Evolutionary conservation across 2,329 filamentous ascomycete species (phyloP), one percentile per base, ranked within the genome.

Genomic region (Lithohypha guttulata): DNA sequence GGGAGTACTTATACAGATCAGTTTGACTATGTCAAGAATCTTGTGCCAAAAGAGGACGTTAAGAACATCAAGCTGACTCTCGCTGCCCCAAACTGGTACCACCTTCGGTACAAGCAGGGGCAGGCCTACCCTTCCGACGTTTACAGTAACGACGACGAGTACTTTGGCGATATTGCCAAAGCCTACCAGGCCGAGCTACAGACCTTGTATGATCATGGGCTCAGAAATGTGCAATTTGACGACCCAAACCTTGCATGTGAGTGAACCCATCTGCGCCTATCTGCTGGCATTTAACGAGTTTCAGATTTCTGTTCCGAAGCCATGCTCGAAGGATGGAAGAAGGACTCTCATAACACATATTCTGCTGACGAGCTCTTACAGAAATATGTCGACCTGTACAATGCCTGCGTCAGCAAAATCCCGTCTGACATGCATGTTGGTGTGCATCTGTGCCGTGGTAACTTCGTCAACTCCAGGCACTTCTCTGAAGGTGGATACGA

Each of bases 301-400:
- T 25, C 37, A 77, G 73, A 81, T 55, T 81, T 81, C 56, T 81
- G 77, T 59, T 77, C 71, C 14, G 63, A 76, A 42, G 70, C 74
- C 53, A 80, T 81, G 69, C 68, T 78, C 26, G 61, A 73, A 26
- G 77, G 76, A 3, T 81, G 75, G 73, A 69, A 68, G 22, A 70
- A 70, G n/a, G 79, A 82, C 55, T 61, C 67, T 37, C 69, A 73
- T 52, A 81, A 83, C 55, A 69, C 69, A 34, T 73, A 75, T 54
- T 71, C 73, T 1, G 70, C 79, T 2, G 77, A 81, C 30, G 73
- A 77, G 49, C 74, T 82, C 20, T 69, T 84, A 5, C 77, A 81
- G 48, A 70, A 75, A 5, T 84, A 84, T 59, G 79, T 84, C 53
- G 62, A 67, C 33, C 71, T 82, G 45, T 84, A 84, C 66, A 84